phyloP scores from a whole-genome alignment of 805 yeast genomes.

The Lipomyces sp. region DNA sequence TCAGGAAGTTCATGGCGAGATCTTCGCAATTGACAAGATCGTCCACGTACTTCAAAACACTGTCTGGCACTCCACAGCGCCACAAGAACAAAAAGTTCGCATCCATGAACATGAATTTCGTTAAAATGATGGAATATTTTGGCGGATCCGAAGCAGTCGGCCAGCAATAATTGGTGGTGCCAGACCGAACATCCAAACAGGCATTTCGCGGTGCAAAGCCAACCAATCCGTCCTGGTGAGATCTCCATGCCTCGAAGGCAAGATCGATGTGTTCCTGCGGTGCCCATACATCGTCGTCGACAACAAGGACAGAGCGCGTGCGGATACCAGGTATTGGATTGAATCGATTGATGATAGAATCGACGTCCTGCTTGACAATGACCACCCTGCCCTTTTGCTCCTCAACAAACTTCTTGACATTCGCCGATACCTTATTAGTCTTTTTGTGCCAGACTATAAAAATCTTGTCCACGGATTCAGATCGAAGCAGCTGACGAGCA shows the following conservation, averaged over 20 bases:
- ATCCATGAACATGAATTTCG: conserved; percentile 29
- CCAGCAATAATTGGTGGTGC: conserved; percentile 25
- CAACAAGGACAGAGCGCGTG: conserved; percentile 25
- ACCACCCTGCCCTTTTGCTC: conserved; percentile 17
- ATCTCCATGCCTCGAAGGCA: conserved; percentile 28
- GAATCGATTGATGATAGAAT: conserved; percentile 27
- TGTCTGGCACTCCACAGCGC: conserved; percentile 28
- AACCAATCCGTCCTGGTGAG: conserved; percentile 26
- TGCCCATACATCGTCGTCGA: conserved; percentile 29
- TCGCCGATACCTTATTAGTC: conserved; percentile 18
- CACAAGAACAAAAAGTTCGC: conserved; percentile 27
- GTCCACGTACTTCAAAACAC: conserved; percentile 26
- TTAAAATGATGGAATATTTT: conserved; percentile 25
- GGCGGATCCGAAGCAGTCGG: conserved; percentile 20
- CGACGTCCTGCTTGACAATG: conserved; percentile 21
- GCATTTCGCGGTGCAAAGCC: conserved; percentile 29
- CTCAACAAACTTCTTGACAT: conserved; percentile 13
- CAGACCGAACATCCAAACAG: conserved; percentile 17
- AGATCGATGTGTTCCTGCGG: conserved; percentile 26
- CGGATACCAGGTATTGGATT: conserved; percentile 23
- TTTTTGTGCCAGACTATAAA: conserved; percentile 28
- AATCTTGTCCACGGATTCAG: conserved; percentile 22
- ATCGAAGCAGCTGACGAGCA: conserved; percentile 20
- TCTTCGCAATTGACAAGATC: conserved; percentile 29
- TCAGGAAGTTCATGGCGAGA: conserved; percentile 27